Conservation (phyloP, 2,329 filamentous ascomycete genomes). For the Cercospora zeina region DNA sequence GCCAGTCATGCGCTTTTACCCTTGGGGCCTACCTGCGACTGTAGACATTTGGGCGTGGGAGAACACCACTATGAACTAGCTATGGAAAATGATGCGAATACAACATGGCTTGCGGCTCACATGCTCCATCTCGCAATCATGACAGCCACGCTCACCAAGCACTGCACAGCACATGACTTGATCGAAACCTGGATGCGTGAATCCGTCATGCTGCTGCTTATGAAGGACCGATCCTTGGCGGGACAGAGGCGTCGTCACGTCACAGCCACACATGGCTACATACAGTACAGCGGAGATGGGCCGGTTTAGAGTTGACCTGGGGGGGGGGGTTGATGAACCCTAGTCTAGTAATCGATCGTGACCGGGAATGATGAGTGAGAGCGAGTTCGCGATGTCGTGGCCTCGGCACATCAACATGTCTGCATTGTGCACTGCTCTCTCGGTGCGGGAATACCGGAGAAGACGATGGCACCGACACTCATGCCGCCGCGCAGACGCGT, state of each 20-base stretch:
- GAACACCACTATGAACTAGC: constrained; percentile 14
- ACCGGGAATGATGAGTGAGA: background rate
- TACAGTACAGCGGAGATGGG: background rate
- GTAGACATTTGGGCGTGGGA: constrained; percentile 8
- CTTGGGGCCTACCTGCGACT: constrained; percentile 3
- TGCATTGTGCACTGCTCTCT: background rate
- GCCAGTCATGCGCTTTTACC: constrained; percentile 19
- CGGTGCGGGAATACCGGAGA: background rate
- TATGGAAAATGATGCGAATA: background rate
- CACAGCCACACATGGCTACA: too few relatives aligned
- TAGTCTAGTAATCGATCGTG: background rate
- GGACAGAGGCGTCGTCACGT: constrained; percentile 1
- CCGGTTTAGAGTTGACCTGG: background rate
- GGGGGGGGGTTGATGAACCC: background rate
- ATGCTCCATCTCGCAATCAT: too few relatives aligned
- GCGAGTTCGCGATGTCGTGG: background rate
- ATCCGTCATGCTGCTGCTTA: background rate
- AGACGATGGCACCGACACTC: background rate
- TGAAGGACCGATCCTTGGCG: background rate
- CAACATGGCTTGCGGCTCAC: background rate
- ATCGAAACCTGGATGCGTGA: background rate
- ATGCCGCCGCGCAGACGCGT: background rate
- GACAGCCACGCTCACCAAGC: too few relatives aligned
- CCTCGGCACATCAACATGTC: background rate
- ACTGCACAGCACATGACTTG: background rate